Evolutionary conservation across 176 grass and related monocot genomes (phyloP).

Genomic region (Zizania latifolia): DNA sequence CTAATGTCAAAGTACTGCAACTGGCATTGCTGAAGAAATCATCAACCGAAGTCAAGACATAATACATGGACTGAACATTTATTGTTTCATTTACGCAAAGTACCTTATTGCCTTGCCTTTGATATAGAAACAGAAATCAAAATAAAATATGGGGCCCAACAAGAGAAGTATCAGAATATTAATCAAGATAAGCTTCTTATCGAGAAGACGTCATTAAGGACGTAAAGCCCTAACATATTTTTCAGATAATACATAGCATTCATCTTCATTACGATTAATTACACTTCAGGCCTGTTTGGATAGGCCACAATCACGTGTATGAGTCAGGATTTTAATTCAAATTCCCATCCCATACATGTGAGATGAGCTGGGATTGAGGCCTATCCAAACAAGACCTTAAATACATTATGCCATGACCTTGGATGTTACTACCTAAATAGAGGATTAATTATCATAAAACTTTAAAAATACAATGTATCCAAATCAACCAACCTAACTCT

Average conservation of each 20-base stretch:
- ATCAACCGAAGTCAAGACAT: neutral
- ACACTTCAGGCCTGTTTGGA: too few species aligned
- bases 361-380: too few species aligned
- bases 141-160: neutral
- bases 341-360: too few species aligned
- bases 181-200: neutral
- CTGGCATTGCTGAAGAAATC: neutral
- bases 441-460: neutral
- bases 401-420: neutral
- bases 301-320: too few species aligned
- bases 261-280: neutral
- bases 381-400: neutral
- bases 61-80: neutral
- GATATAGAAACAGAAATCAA: neutral
- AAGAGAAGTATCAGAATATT: neutral
- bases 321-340: too few species aligned
- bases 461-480: neutral
- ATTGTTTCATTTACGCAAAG: neutral
- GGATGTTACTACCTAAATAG: neutral
- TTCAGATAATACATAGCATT: neutral
- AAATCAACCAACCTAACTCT: neutral
- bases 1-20: neutral
- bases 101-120: neutral
- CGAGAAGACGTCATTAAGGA: neutral
- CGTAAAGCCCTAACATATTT: neutral